phyloP scores from a whole-genome alignment of 257 asterid genomes.

The Solanum gandarillasii region DNA sequence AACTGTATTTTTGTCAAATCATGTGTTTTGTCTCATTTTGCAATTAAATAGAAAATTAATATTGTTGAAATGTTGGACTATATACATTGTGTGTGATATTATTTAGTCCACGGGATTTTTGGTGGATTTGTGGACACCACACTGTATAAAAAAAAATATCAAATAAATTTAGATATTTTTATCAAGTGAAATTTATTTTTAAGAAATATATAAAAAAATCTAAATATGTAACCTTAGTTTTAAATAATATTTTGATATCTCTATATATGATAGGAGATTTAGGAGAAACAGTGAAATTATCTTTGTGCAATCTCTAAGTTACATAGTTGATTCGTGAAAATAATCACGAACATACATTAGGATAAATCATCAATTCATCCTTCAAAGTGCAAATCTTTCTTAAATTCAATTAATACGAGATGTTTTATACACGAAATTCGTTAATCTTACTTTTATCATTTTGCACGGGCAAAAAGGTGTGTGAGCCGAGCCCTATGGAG shows the following conservation, averaged over 20 bases:
- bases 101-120: background rate
- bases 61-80: background rate
- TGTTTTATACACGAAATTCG: background rate
- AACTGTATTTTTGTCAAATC: background rate
- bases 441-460: background rate
- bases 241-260: background rate
- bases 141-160: background rate
- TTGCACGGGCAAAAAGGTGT: background rate
- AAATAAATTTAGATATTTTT: background rate
- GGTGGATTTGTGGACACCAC: background rate
- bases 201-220: no score
- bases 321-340: background rate
- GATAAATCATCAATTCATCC: background rate
- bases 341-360: background rate
- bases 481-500: background rate
- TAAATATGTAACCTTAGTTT: background rate
- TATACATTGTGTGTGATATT: background rate
- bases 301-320: background rate
- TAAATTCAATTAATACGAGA: background rate
- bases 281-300: background rate
- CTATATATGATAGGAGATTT: background rate
- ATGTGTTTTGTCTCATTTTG: background rate
- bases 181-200: background rate
- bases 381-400: accelerated
- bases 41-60: background rate